phyloP scores from a whole-genome alignment of 2,329 filamentous ascomycete genomes.

The Zasmidium citrigriseum region DNA sequence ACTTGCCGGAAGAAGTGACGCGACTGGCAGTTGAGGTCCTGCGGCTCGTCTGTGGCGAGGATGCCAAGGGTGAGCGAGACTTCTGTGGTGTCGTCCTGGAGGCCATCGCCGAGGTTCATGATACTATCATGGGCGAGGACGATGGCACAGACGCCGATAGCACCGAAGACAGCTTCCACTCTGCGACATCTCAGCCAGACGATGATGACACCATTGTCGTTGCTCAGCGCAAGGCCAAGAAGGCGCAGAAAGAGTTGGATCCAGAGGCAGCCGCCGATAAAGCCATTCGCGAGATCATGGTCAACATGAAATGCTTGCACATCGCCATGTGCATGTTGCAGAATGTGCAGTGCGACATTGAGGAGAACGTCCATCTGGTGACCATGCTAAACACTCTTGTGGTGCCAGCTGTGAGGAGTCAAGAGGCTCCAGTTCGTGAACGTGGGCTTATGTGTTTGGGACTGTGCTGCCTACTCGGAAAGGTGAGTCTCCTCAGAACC shows the following conservation, averaged over 20 bases:
- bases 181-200: conserved; percentile 82
- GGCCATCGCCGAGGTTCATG: conserved; percentile 93
- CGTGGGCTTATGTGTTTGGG: conserved; percentile 86
- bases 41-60: conserved; percentile 76
- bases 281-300: conserved; percentile 85
- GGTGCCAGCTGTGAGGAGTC: conserved; percentile 89
- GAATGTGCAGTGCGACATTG: conserved; percentile 84
- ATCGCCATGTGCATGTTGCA: conserved; percentile 97
- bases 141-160: conserved; percentile 52
- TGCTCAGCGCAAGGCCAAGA: conserved; percentile 37
- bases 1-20: conserved; percentile 89
- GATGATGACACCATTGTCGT: conserved; percentile 45
- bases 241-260: conserved; percentile 59
- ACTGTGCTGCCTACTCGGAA: conserved; percentile 86
- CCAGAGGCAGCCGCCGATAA: conserved; percentile 64
- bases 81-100: conserved; percentile 87
- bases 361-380: conserved; percentile 87
- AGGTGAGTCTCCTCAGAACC: conserved; percentile 48
- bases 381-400: conserved; percentile 98
- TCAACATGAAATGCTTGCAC: conserved; percentile 97
- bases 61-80: conserved; percentile 73
- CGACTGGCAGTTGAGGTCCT: conserved; percentile 82
- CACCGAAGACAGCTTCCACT: conserved; percentile 82
- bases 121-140: conserved; percentile 77
- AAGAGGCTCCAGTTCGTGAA: conserved; percentile 90